These are phyloP conservation scores for Citrullus amarus DNA, from an alignment of 306 rosid species.

Conservation along the genomic window DNA sequence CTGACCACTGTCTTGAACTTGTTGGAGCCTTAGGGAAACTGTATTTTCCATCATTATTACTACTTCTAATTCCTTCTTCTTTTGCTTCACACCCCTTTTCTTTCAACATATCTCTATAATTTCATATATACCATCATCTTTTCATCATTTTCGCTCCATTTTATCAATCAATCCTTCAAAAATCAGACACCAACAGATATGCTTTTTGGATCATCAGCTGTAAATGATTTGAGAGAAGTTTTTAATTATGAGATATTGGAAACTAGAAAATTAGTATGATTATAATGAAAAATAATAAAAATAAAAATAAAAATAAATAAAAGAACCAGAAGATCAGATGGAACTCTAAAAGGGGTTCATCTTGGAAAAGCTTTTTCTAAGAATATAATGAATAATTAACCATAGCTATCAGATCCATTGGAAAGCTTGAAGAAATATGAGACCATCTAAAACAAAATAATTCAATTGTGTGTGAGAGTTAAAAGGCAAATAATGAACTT, in stretches of 20 bases:
- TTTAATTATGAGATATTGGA: background rate
- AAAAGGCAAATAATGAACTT: background rate
- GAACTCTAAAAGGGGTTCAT: background rate
- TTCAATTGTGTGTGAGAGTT: background rate
- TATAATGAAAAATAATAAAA: background rate
- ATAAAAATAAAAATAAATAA: no score
- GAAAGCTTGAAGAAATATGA: background rate
- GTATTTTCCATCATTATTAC: background rate
- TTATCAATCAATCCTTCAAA: background rate
- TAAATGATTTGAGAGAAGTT: background rate
- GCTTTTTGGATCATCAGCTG: background rate
- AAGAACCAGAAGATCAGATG: no score
- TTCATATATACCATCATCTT: background rate
- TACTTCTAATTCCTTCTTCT: conserved; percentile 21
- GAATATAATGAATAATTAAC: background rate
- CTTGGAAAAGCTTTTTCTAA: background rate
- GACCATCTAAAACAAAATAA: background rate
- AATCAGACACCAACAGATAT: background rate
- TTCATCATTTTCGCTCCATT: background rate
- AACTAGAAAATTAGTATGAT: no score
- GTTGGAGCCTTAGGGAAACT: conserved; percentile 22
- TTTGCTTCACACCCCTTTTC: conserved; percentile 28
- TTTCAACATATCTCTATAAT: conserved; percentile 29
- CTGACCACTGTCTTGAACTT: conserved; percentile 57
- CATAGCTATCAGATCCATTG: background rate